Evolutionary conservation across 78 protist species (phyloP).

Genomic region (Mantamonas sphyraenae): DNA sequence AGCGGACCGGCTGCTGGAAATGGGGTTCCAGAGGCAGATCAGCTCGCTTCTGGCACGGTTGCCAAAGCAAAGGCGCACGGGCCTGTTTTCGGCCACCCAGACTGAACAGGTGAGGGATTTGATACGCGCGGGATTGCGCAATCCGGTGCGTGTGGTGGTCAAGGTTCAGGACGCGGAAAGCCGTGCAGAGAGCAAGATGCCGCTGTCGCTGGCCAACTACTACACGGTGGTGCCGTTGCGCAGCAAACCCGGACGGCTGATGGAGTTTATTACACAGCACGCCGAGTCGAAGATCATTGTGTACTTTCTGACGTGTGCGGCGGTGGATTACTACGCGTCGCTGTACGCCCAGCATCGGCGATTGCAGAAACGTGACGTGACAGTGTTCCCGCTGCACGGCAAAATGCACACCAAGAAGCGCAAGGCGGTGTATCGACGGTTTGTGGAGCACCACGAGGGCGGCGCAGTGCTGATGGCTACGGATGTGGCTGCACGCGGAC

Average conservation of each 20-base stretch:
- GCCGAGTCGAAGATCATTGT: conserved; percentile 55
- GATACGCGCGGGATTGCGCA: conserved; percentile 60
- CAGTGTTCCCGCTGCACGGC: conserved; percentile 65
- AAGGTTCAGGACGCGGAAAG: conserved; percentile 8
- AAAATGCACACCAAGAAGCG: conserved; percentile 62
- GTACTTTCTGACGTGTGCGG: conserved; percentile 79
- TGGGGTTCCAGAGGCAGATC: conserved; percentile 57
- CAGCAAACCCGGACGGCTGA: conserved; percentile 6
- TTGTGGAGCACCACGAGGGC: background rate
- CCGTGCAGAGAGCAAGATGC: too few species aligned
- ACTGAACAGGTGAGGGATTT: conserved; percentile 40
- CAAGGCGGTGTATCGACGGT: background rate
- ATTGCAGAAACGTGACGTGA: background rate
- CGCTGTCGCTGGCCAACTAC: conserved; percentile 39
- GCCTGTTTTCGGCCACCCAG: conserved; percentile 78
- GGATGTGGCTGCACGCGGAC: conserved; percentile 78
- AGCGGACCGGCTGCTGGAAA: conserved; percentile 67
- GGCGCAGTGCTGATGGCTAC: conserved; percentile 59
- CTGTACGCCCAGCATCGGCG: background rate
- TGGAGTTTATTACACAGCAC: conserved; percentile 18
- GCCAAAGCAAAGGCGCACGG: conserved; percentile 80
- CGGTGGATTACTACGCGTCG: conserved; percentile 63
- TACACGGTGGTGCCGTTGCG: conserved; percentile 12
- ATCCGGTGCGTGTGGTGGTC: conserved; percentile 56
- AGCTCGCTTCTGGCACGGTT: conserved; percentile 34